These are phyloP conservation scores for Butyriboletus appendiculatus DNA, from an alignment of 1,284 basidiomycete species.

Conservation along the genomic window DNA sequence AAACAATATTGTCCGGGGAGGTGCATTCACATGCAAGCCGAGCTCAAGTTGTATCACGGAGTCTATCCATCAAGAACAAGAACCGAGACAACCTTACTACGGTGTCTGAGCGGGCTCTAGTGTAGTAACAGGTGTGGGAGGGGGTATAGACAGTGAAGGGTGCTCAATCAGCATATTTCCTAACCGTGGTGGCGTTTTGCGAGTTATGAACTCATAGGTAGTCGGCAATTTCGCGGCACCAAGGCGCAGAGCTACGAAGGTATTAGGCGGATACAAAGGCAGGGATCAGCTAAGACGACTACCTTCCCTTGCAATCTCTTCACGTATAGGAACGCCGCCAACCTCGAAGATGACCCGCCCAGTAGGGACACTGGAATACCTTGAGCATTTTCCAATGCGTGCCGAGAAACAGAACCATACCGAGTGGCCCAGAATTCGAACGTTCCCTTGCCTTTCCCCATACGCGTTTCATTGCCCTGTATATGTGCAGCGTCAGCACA, in stretches of 20 bases:
- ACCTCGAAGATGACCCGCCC: conserved; percentile 96
- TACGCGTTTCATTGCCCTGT: conserved; percentile 97
- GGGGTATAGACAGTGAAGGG: conserved; percentile 1
- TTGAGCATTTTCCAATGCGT: background rate
- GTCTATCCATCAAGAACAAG: conserved; percentile 6
- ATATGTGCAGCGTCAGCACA: conserved; percentile 6
- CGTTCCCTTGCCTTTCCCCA: conserved; percentile 98
- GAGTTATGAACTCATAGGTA: conserved; percentile 85
- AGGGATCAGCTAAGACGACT: background rate
- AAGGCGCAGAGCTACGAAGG: conserved; percentile 73
- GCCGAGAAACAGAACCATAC: conserved; percentile 43
- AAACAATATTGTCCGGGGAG: background rate
- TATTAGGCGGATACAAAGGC: background rate
- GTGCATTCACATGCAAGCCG: background rate
- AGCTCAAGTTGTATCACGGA: background rate
- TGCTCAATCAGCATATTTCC: conserved; percentile 67
- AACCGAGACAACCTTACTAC: conserved; percentile 1
- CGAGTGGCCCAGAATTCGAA: conserved; percentile 98
- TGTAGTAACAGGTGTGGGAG: conserved; percentile 17
- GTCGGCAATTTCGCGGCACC: conserved; percentile 92
- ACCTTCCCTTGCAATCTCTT: conserved; percentile 94
- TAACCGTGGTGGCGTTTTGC: conserved; percentile 72
- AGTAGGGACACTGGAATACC: conserved; percentile 69
- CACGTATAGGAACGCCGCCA: conserved; percentile 87
- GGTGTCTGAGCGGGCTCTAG: conserved; percentile 9